phyloP scores from a whole-genome alignment of 305 asterid genomes.

The Plantago coronopus region DNA sequence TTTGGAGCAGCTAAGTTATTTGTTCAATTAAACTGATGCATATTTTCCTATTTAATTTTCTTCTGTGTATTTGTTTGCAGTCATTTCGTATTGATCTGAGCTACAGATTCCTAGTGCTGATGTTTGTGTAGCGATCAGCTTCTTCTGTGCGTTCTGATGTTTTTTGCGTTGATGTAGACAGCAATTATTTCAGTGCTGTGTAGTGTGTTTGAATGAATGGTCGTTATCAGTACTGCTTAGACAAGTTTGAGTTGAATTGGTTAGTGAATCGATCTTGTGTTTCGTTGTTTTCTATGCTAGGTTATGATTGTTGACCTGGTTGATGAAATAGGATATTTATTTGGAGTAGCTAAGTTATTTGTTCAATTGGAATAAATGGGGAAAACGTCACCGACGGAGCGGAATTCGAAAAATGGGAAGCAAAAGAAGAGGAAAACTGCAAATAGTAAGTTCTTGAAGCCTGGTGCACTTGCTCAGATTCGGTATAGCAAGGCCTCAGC shows the following conservation, averaged over 20 bases:
- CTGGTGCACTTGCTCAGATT: slow-evolving; percentile 84
- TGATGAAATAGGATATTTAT: slow-evolving; percentile 3
- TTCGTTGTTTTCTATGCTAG: background rate
- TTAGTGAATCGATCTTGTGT: no score
- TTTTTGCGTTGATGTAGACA: background rate
- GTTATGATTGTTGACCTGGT: slow-evolving; percentile 1
- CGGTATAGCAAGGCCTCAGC: slow-evolving; percentile 68
- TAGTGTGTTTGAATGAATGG: no score
- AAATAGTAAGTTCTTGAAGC: slow-evolving; percentile 60
- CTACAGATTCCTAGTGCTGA: no score
- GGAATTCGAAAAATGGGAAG: slow-evolving; percentile 39
- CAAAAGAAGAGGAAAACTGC: slow-evolving; percentile 52
- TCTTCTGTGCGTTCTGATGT: background rate
- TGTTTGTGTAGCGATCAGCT: no score
- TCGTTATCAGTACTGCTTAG: no score
- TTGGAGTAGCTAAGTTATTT: background rate
- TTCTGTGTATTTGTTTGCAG: no score
- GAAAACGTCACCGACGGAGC: slow-evolving; percentile 57
- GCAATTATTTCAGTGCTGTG: background rate
- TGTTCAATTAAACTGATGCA: no score
- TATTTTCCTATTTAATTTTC: no score
- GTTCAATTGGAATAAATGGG: slow-evolving; percentile 37
- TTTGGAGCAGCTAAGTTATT: background rate
- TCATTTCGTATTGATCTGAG: no score
- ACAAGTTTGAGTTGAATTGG: no score